phyloP scores from a whole-genome alignment of 169 alveolate species.

The Plasmodium chabaudi region DNA sequence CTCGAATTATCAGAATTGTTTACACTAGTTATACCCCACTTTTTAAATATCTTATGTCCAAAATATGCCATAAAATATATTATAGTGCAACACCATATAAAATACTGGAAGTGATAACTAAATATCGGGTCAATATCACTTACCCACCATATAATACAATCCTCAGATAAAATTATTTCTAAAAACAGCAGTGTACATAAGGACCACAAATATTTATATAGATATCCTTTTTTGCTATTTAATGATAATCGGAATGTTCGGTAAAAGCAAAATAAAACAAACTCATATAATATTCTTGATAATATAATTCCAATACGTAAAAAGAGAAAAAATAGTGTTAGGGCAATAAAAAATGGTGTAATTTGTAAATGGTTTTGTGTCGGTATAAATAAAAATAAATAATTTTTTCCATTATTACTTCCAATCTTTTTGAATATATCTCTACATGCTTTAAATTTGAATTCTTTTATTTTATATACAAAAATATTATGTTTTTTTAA shows the following conservation, averaged over 20 bases:
- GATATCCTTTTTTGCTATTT: constrained; percentile 50
- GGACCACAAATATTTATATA: constrained; percentile 72
- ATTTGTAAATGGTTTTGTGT: constrained; percentile 36
- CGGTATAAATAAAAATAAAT: constrained; percentile 46
- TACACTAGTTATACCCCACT: background rate
- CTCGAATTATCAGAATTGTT: background rate
- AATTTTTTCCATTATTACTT: constrained; percentile 10
- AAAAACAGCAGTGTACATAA: constrained; percentile 42
- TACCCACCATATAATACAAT: constrained; percentile 71
- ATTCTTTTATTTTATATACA: constrained; percentile 49
- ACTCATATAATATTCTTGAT: constrained; percentile 68
- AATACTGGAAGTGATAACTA: constrained; percentile 70
- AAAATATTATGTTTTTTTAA: constrained; percentile 11
- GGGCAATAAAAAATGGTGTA: constrained; percentile 19
- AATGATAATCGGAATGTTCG: constrained; percentile 39
- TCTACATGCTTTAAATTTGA: constrained; percentile 27
- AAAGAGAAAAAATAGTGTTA: constrained; percentile 43
- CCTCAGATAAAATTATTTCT: constrained; percentile 47
- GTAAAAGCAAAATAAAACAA: constrained; percentile 24
- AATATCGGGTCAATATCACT: constrained; percentile 70
- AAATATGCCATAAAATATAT: constrained; percentile 18
- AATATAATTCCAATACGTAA: constrained; percentile 33
- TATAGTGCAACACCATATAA: constrained; percentile 44
- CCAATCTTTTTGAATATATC: constrained; percentile 12
- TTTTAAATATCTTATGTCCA: constrained; percentile 4